Evolutionary conservation across 768 basidiomycete genomes (phyloP).

Genomic region (Russula olivacea): DNA sequence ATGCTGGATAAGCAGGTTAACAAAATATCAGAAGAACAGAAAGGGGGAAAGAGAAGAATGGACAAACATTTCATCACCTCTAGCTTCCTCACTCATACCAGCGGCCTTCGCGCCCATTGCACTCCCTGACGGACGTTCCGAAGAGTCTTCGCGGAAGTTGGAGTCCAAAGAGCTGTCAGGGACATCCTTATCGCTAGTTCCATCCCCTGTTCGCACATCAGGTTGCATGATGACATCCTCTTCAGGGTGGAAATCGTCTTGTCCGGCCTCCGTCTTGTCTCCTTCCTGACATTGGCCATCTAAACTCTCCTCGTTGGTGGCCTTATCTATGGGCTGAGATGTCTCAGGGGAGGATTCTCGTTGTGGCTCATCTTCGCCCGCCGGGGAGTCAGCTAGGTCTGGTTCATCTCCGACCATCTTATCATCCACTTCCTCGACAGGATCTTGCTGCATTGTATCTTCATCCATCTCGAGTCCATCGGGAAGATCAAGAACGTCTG

Average conservation of each 20-base stretch:
- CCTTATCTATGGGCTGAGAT: constrained; percentile 7
- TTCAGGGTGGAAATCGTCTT: constrained; percentile 36
- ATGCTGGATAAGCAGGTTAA: constrained; percentile 4
- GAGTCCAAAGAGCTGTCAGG: constrained; percentile 2
- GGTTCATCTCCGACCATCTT: constrained; percentile 20
- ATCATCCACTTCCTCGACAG: constrained; percentile 34
- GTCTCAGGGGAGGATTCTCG: neutral
- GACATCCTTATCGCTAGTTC: constrained; percentile 17
- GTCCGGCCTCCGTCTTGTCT: constrained; percentile 36
- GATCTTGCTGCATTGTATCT: constrained; percentile 27
- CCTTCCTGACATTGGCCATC: constrained; percentile 13
- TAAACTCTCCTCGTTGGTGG: neutral
- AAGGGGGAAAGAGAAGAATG: neutral
- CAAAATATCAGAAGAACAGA: neutral
- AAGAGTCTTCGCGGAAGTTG: constrained; percentile 2
- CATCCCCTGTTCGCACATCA: constrained; percentile 34
- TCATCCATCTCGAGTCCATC: constrained; percentile 69
- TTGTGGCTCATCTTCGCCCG: constrained; percentile 14
- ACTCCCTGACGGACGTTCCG: constrained; percentile 10
- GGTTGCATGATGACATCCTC: constrained; percentile 39
- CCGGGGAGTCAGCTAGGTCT: constrained; percentile 23
- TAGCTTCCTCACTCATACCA: constrained; percentile 9
- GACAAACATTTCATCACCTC: constrained; percentile 8
- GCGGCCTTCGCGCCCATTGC: constrained; percentile 10
- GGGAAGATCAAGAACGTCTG: constrained; percentile 81